A percentile compares a stretch with the other conserved stretches of the same genome.
Conservation (phyloP, 2,329 filamentous ascomycete species). For the Claviceps monticola region DNA sequence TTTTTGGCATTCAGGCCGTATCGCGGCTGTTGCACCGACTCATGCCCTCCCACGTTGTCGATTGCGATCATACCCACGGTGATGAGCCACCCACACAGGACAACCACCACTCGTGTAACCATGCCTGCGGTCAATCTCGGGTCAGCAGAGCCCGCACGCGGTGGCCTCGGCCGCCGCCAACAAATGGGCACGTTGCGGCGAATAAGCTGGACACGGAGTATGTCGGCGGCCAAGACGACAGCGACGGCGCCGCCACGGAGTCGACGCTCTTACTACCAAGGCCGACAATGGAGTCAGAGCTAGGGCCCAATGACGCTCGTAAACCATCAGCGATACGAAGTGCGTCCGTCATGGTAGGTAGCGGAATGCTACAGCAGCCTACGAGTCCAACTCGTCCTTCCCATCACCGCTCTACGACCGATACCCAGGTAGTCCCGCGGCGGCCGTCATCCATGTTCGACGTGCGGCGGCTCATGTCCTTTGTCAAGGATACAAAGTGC, state of each 20-base stretch:
- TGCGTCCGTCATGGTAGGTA: conserved; percentile 14
- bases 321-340: conserved; percentile 15
- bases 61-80: conserved; percentile 63
- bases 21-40: conserved; percentile 59
- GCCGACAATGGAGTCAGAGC: conserved; percentile 5
- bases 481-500: conserved; percentile 49
- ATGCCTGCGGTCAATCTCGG: conserved; percentile 16
- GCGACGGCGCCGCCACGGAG: conserved; percentile 20
- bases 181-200: conserved; percentile 4
- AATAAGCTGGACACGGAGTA: conserved; percentile 1
- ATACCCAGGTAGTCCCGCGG: conserved; percentile 21
- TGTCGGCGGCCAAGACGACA: conserved; percentile 5
- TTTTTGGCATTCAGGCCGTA: conserved; percentile 60
- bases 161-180: conserved; percentile 14
- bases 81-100: conserved; percentile 28
- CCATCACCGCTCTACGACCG: conserved; percentile 15
- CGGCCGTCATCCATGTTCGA: conserved; percentile 37
- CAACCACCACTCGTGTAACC: conserved; percentile 10
- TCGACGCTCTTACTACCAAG: conserved; percentile 29
- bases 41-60: conserved; percentile 67
- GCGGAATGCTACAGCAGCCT: conserved; percentile 16
- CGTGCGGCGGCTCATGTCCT: conserved; percentile 46
- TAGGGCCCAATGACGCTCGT: conserved; percentile 14
- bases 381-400: conserved; percentile 7
- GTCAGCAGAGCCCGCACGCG: conserved; percentile 19